phyloP scores from a whole-genome alignment of 257 asterid species.

The Ehretia macrophylla region DNA sequence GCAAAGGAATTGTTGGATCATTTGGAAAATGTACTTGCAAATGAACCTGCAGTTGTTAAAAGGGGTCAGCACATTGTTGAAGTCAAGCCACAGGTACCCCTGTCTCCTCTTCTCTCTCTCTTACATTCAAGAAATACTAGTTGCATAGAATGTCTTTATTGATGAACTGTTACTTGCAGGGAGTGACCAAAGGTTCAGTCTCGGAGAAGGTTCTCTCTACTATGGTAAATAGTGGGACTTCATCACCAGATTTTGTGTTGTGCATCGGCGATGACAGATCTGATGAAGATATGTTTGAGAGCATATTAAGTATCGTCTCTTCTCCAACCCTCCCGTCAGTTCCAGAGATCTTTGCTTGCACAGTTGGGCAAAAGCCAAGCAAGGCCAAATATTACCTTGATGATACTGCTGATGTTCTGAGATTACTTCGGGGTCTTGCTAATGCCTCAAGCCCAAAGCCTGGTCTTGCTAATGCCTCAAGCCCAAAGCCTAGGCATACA shows the following conservation, averaged over 20 bases:
- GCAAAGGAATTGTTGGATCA: conserved; percentile 77
- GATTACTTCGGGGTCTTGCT: conserved; percentile 40
- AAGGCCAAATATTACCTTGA: conserved; percentile 50
- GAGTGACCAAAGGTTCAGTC: conserved; percentile 49
- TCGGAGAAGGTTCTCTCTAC: conserved; percentile 39
- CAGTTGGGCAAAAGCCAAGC: conserved; percentile 56
- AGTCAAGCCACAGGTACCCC: conserved; percentile 86
- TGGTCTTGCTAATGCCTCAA: conserved; percentile 30
- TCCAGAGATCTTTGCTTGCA: conserved; percentile 63
- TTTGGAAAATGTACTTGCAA: conserved; percentile 76
- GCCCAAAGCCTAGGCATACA: conserved; percentile 49
- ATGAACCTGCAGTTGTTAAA: conserved; percentile 86
- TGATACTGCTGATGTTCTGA: conserved; percentile 35
- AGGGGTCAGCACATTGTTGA: conserved; percentile 92
- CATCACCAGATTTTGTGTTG: conserved; percentile 41
- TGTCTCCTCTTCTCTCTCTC: conserved; percentile 4
- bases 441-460: conserved; percentile 52
- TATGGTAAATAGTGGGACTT: conserved; percentile 32
- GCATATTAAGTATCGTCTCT: conserved; percentile 34
- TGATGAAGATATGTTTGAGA: conserved; percentile 58
- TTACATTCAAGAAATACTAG: not conserved
- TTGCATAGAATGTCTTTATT: not conserved
- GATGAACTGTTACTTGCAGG: conserved; percentile 34
- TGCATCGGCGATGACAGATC: conserved; percentile 60
- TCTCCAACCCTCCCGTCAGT: conserved; percentile 34